Percentiles rank a stretch among this genome's conserved stretches.
Conservation (phyloP, 1,139 yeast species). For the Petasospora fabianii region DNA sequence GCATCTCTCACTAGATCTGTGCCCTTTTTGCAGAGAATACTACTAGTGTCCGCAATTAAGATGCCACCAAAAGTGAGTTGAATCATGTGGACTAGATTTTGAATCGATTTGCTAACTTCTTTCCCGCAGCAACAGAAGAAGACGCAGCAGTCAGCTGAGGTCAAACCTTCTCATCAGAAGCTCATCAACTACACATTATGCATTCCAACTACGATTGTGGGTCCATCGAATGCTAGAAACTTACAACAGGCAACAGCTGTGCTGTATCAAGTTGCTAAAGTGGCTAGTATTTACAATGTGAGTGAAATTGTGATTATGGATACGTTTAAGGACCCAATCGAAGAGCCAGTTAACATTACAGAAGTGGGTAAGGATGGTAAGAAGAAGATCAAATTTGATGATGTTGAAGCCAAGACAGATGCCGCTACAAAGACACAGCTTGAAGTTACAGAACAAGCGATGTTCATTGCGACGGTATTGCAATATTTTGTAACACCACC, state of each 20-base stretch:
- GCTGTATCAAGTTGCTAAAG: slow-evolving; percentile 76
- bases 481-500: slow-evolving; percentile 89
- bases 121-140: slow-evolving; percentile 4
- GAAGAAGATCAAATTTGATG: slow-evolving; percentile 38
- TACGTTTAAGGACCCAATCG: slow-evolving; percentile 29
- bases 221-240: slow-evolving; percentile 51
- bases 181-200: slow-evolving; percentile 46
- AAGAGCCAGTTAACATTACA: slow-evolving; percentile 11
- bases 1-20: not conserved
- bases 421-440: slow-evolving; percentile 19
- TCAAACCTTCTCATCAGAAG: slow-evolving; percentile 6
- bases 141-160: slow-evolving; percentile 1
- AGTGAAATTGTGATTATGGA: slow-evolving; percentile 72
- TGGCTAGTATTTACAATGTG: slow-evolving; percentile 64
- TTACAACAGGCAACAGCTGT: slow-evolving; percentile 70
- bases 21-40: not conserved
- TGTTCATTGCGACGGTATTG: slow-evolving; percentile 64
- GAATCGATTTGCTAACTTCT: not conserved
- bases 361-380: slow-evolving; percentile 17
- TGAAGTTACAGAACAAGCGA: slow-evolving; percentile 36
- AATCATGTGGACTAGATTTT: too few relatives aligned
- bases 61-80: slow-evolving; percentile 15
- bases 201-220: slow-evolving; percentile 60
- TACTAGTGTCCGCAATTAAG: not conserved
- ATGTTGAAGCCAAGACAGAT: slow-evolving; percentile 30